Percentiles rank a stretch among this genome's conserved stretches.
These are phyloP conservation scores for Macrophomina tecta DNA, from an alignment of 2,329 filamentous ascomycete species.

Conservation along the genomic window DNA sequence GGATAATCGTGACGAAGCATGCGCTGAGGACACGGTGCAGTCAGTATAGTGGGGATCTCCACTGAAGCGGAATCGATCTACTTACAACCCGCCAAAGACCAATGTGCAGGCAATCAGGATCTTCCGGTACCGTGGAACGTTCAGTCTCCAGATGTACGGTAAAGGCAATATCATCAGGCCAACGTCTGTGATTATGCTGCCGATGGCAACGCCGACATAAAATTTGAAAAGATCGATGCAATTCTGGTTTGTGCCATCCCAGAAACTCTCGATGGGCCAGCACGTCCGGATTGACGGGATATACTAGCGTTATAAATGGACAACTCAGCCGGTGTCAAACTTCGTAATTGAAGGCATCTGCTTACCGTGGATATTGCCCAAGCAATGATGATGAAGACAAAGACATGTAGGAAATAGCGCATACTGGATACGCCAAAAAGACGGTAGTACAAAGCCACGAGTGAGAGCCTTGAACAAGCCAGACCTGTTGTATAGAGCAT, in stretches of 20 bases:
- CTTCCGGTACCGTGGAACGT: background rate
- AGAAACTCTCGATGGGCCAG: slow-evolving; percentile 1
- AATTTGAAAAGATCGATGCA: background rate
- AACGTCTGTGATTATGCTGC: background rate
- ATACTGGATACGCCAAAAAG: background rate
- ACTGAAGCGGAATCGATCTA: background rate
- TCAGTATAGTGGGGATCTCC: background rate
- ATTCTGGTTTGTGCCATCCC: background rate
- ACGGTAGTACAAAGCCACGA: background rate
- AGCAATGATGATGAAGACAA: background rate
- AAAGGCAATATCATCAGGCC: background rate
- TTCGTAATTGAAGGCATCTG: no score
- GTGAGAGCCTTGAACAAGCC: background rate
- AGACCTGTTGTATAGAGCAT: background rate
- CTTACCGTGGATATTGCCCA: background rate
- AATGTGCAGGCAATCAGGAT: background rate
- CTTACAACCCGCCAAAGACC: background rate
- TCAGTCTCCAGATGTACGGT: background rate
- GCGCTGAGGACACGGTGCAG: background rate
- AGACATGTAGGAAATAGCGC: background rate
- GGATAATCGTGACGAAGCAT: slow-evolving; percentile 3
- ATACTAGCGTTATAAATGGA: background rate
- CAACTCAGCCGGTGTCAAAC: background rate
- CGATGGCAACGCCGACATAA: background rate
- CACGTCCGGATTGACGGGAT: background rate